Evolutionary conservation across 1,284 basidiomycete species (phyloP).

Genomic region (Ganoderma resinaceum): DNA sequence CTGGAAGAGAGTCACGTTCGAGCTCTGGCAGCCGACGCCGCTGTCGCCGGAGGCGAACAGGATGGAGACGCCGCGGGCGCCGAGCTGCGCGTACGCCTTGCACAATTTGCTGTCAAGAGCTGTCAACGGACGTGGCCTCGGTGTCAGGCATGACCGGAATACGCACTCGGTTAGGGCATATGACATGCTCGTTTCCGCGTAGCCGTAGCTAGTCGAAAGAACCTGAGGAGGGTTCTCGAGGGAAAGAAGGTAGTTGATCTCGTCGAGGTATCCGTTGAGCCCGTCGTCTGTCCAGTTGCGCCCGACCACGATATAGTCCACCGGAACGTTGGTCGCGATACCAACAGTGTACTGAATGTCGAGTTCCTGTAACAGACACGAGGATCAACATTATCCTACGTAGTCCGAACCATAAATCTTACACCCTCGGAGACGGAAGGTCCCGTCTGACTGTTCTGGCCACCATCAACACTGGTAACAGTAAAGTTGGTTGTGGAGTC

Average conservation of each 20-base stretch:
- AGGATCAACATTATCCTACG: conserved; percentile 25
- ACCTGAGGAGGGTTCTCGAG: conserved; percentile 65
- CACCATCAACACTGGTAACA: conserved; percentile 51
- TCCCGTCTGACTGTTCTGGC: conserved; percentile 49
- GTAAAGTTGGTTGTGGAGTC: conserved; percentile 38
- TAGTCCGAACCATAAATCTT: conserved; percentile 48
- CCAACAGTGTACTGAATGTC: conserved; percentile 69
- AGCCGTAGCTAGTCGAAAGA: conserved; percentile 60
- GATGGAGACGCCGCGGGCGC: conserved; percentile 62
- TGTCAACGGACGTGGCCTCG: not conserved
- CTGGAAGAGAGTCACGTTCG: conserved; percentile 57
- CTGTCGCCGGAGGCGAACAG: conserved; percentile 70
- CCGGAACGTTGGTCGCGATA: conserved; percentile 56
- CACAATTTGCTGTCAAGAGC: conserved; percentile 25
- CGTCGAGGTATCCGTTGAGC: conserved; percentile 21
- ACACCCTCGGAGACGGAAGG: conserved; percentile 53
- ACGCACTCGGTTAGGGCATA: conserved; percentile 34
- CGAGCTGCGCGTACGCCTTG: conserved; percentile 49
- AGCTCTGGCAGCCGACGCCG: conserved; percentile 64
- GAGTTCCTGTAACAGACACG: conserved; percentile 45
- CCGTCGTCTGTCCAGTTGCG: conserved; percentile 18
- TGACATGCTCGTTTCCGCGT: conserved; percentile 25
- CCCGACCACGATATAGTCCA: conserved; percentile 27
- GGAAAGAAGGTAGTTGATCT: conserved; percentile 33
- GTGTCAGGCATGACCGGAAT: not conserved